phyloP scores from a whole-genome alignment of 225 moss, liverwort and hornwort genomes.

The Bryoerythrophyllum caledonicum region DNA sequence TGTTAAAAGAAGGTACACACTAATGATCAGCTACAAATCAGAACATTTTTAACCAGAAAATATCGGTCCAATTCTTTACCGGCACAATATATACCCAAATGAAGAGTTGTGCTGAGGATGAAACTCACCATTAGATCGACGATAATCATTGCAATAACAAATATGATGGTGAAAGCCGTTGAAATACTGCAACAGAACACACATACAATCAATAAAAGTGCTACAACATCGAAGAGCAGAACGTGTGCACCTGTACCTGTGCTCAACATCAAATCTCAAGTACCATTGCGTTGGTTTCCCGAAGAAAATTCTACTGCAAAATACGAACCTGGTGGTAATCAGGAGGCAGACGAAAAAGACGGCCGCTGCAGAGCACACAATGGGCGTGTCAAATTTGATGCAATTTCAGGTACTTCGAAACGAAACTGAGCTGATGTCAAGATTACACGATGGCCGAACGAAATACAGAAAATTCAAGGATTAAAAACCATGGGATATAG shows the following conservation, averaged over 20 bases:
- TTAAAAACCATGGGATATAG: not conserved
- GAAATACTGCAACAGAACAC: conserved; percentile 62
- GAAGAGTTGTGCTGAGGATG: not conserved
- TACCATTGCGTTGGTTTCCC: not conserved
- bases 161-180: conserved; percentile 70
- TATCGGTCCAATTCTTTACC: conserved; percentile 1
- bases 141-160: conserved; percentile 88
- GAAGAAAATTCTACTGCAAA: not conserved
- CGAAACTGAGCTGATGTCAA: not conserved
- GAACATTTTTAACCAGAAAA: not conserved
- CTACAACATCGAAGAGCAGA: not conserved
- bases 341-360: conserved; percentile 67
- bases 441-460: not conserved
- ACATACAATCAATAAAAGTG: conserved; percentile 14
- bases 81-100: not conserved
- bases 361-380: conserved; percentile 44
- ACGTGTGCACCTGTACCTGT: not conserved
- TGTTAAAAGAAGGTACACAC: conserved; percentile 11
- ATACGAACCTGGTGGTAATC: conserved; percentile 50
- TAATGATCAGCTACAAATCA: conserved; percentile 13
- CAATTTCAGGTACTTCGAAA: not conserved
- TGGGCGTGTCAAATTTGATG: conserved; percentile 16
- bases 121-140: conserved; percentile 78
- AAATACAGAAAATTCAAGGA: not conserved
- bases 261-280: conserved; percentile 5